Evolutionary conservation across 148 eudicot genomes (phyloP), one percentile per base, ranked within the genome.

Genomic region (Nepenthes gracilis): DNA sequence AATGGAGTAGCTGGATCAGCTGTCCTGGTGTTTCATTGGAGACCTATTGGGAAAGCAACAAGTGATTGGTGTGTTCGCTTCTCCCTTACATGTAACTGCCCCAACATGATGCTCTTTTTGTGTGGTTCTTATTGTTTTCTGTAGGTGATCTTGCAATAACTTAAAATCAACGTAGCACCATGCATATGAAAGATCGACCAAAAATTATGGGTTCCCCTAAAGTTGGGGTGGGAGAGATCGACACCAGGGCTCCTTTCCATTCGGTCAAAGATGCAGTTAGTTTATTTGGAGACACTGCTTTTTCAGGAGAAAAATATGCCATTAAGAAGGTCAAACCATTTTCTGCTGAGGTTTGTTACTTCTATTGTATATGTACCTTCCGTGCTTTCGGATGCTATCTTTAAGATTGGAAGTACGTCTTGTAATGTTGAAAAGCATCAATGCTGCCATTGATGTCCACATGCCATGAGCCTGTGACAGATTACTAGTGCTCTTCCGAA

Each of bases 241-340:
- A 93, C 73, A 93, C 99, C 15, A 83, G 99, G 70, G 85, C 95
- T 58, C 97, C 97, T 14, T 89, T 93, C 75, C 97, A 93, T 65
- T 93, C 99, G 58, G 99, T 93, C 55, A 93, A 89, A 74, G 97
- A 89, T 83, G 99, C 97, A 43, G 90, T 89, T 71, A 93, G 63
- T 75, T 81, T 93, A 66, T 93, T 93, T 75, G 97, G 97, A 9
- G 95, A 86, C 77, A 86, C 83, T 59, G 84, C 87, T 54, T 75
- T 79, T 47, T 84, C 92, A 52, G 92, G 97, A 59, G 87, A 71
- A 65, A 93, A 62, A 57, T 70, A 79, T 64, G 68, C 80, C 63
- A 83, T 86, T 61, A 89, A 57, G 77, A 89, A 81, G 75, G 40
- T 72, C 68, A 86, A 73, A 64, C 78, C 84, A 3, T 75, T 77